Base-by-base conservation (phyloP, 2,329 filamentous ascomycete genomes). In the Coleophoma eucalyptorum region DNA sequence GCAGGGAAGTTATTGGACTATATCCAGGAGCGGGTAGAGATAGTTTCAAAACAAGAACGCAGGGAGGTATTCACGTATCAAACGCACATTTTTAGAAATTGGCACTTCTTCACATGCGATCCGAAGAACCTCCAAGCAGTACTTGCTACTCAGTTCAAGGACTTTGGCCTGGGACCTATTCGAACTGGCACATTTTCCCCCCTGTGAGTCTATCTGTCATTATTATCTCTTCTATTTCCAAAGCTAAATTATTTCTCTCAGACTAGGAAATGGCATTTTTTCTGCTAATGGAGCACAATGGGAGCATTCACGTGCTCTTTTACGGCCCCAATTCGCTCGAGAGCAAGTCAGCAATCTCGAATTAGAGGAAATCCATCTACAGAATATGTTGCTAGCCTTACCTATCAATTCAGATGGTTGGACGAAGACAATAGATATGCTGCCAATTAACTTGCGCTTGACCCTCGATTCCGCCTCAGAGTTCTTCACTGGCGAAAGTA, bases 401-500 rank as follows among this genome's bases (percentile, higher is more conserved):
- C 80, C 1, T 61, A 13, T 37, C 11, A 19, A 43, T 15, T 15
- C 57, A 1, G 65, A 75, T 54, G 67, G 76, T 54, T 65, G 66
- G 8, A 54, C 48, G 7, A 10, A 21, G 26, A 68, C 61, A 2
- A 67, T 81, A 11, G 76, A 83, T 52, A 60, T 84, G 12, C 74
- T 79, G 47, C 70, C 73, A 3, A 65, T 81, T 2, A 81, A 83
- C 63, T 81, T 81, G 60, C 68, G 71, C 48, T 67, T 82, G 21
- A 81, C 79, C 0, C 69, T 84, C 32, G 79, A 83, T 53, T 75
- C 73, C 0, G 73, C 79, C 0, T 83, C 79, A 0, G 76, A 79
- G 43, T 83, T 88, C 58, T 70, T 89, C 12, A 85, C 87, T 51
- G 84, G 85, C 10, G 72, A 81, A 57, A 79, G 76, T 5, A 65